phyloP scores from a whole-genome alignment of 2,329 filamentous ascomycete genomes.

The Aureobasidium vineae region DNA sequence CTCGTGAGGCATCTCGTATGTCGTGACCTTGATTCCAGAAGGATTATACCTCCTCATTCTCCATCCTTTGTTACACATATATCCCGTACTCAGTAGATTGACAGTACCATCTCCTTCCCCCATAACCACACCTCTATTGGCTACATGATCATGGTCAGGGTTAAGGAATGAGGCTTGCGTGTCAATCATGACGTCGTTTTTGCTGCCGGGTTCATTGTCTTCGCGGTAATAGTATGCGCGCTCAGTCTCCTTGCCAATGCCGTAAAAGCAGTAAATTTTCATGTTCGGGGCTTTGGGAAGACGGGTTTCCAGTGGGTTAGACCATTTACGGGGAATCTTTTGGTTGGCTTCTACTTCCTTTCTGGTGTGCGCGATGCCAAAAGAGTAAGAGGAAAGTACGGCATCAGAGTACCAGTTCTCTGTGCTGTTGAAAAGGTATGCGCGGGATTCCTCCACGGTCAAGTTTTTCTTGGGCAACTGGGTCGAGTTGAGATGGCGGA shows the following conservation, averaged over 20 bases:
- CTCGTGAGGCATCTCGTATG: conserved; percentile 95
- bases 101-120: conserved; percentile 97
- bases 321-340: conserved; percentile 68
- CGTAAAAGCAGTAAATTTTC: conserved; percentile 98
- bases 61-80: conserved; percentile 98
- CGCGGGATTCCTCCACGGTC: conserved; percentile 73
- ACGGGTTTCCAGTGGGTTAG: conserved; percentile 88
- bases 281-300: conserved; percentile 82
- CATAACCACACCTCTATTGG: conserved; percentile 89
- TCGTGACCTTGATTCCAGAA: conserved; percentile 73
- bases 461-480: conserved; percentile 57
- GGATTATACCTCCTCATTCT: conserved; percentile 92
- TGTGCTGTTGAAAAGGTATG: conserved; percentile 72
- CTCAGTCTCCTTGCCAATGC: conserved; percentile 89
- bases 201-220: conserved; percentile 63
- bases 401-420: conserved; percentile 83
- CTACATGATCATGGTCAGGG: conserved; percentile 62
- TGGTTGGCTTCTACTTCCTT: conserved; percentile 71
- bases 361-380: conserved; percentile 77
- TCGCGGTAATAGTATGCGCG: conserved; percentile 86
- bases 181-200: conserved; percentile 60
- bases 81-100: conserved; percentile 84
- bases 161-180: conserved; percentile 68
- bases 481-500: conserved; percentile 64
- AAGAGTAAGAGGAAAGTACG: conserved; percentile 74